Base-by-base conservation (phyloP, 495 filamentous ascomycete genomes). In the Pyronema omphalodes region DNA sequence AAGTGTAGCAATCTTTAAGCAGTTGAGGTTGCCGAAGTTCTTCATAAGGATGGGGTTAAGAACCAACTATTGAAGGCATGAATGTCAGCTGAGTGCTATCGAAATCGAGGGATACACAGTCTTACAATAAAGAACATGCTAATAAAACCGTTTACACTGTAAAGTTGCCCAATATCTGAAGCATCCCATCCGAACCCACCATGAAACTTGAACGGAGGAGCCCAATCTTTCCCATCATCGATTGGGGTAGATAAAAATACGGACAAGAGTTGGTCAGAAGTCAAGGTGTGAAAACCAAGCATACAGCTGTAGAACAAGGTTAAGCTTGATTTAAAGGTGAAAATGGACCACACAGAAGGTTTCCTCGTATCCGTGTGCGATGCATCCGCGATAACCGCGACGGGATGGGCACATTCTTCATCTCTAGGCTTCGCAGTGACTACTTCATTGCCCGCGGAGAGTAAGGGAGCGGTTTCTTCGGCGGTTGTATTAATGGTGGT, bases 261-360 rank as follows among this genome's bases (percentile, higher is more conserved):
- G 48, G 81, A 83, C 44, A 81, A 82, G 59, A 88, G 72, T 45
- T 80, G 74, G 67, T 81, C 83, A 71, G 84, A 89, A 7, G 83
- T 79, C 37, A 79, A 76, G 36, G 81, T 78, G 64, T 89, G 84
- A 57, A 84, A 71, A n/a, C 79, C 76, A 12, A 88, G 70, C 7
- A 86, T 14, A 19, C 18, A 39, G 51, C 65, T 65, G 37, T 59
- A 74, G 6, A 86, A 50, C 4, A 96, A 70, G 55, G 89, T 85
- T 29, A 94, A 71, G 23, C 72, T 71, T 0, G 86, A 84, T 58
- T 96, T 88, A 0, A 69, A 72, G 0, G 77, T 80, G 55, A 94
- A 84, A 5, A 29, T 29, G 23, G 12, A 43, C 39, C 12, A 17
- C 15, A 12, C 11, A 43, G 39, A 43, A 43, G 39, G 39, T 3